Evolutionary conservation across 73 alveolate species (phyloP).

Genomic region (Tetrahymena elliotti): DNA sequence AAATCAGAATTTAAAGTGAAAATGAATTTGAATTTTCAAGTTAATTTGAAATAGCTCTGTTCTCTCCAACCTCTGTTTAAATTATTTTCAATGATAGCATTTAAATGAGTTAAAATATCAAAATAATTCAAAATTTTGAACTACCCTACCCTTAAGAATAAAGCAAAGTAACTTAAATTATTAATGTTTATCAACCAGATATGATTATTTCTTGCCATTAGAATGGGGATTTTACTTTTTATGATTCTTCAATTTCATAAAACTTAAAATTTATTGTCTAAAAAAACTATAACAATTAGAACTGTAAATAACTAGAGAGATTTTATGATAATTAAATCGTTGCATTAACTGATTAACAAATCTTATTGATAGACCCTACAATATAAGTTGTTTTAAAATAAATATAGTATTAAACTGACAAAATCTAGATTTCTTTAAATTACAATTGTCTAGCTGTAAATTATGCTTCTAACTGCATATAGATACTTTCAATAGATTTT

Average conservation of each 20-base stretch:
- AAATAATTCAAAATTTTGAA: too few species aligned
- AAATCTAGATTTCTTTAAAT: neutral
- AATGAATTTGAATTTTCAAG: neutral
- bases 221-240: neutral
- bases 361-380: neutral
- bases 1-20: too few species aligned
- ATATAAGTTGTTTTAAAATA: neutral
- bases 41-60: neutral
- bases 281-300: too few species aligned
- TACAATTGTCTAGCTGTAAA: neutral
- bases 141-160: neutral
- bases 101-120: too few species aligned
- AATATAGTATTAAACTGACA: neutral
- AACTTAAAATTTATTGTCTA: too few species aligned
- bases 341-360: neutral
- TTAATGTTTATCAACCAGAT: neutral
- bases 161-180: neutral
- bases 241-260: neutral
- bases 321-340: neutral
- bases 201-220: neutral
- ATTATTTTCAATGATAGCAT: too few species aligned
- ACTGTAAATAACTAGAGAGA: neutral
- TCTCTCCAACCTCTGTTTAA: neutral
- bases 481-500: neutral
- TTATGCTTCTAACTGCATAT: neutral